Evolutionary conservation across 495 filamentous ascomycete genomes (phyloP).

Genomic region (Trypethelium eluteriae): DNA sequence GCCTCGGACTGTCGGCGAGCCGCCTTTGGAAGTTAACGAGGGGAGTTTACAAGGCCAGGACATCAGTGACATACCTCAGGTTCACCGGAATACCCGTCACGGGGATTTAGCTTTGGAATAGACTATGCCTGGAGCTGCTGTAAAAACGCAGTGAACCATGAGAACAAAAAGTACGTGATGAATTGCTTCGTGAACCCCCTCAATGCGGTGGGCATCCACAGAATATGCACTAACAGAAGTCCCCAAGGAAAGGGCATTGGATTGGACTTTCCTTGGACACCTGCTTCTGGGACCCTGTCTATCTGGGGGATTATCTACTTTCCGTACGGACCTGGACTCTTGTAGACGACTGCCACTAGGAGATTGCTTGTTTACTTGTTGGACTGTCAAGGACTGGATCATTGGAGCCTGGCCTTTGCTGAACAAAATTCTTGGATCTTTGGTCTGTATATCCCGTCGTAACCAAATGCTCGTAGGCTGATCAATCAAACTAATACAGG

Average conservation of each 20-base stretch:
- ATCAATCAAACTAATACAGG: not conserved
- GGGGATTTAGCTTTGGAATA: not conserved
- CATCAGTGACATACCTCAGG: not conserved
- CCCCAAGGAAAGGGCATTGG: not conserved
- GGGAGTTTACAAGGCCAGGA: too few species aligned
- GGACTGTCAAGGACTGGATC: not conserved
- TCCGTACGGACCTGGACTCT: not conserved
- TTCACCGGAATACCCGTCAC: not conserved
- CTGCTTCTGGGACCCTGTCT: not conserved
- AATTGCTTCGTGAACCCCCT: not conserved
- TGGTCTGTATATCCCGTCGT: not conserved
- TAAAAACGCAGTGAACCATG: not conserved
- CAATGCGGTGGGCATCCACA: not conserved
- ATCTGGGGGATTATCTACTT: not conserved
- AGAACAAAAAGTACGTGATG: not conserved
- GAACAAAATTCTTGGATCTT: not conserved
- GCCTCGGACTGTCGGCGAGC: too few species aligned
- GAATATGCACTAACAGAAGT: constrained; percentile 5
- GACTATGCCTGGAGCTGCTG: not conserved
- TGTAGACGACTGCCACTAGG: not conserved
- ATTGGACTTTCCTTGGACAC: not conserved
- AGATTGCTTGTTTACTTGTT: not conserved
- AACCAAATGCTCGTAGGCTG: not conserved
- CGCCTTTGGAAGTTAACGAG: too few species aligned
- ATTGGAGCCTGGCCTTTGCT: not conserved